Percentiles rank a stretch among this genome's conserved stretches.
Conservation (phyloP, 2,329 filamentous ascomycete genomes). For the Colletotrichum sidae region DNA sequence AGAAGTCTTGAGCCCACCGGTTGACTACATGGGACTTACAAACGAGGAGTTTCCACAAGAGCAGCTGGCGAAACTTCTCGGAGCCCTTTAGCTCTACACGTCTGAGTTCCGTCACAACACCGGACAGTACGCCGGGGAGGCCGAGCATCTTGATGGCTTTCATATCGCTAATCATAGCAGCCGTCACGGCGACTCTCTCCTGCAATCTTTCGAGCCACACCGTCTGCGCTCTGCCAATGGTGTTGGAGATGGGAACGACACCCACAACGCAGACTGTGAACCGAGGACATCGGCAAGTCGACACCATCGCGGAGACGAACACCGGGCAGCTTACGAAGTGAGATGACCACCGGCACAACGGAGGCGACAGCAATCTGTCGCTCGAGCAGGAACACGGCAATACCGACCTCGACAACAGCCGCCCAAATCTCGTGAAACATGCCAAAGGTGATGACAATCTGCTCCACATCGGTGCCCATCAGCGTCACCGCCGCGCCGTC, state of each 20-base stretch:
- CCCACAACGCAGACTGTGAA: constrained; percentile 46
- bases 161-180: constrained; percentile 59
- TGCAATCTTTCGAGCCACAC: constrained; percentile 62
- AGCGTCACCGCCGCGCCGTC: constrained; percentile 48
- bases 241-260: constrained; percentile 43
- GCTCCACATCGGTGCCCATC: constrained; percentile 52
- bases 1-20: constrained; percentile 17
- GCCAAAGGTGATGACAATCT: constrained; percentile 41
- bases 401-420: constrained; percentile 40
- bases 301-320: not conserved
- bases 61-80: constrained; percentile 39
- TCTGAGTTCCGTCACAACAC: constrained; percentile 37
- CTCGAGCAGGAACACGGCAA: constrained; percentile 43
- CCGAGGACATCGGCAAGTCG: constrained; percentile 36
- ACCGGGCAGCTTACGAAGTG: constrained; percentile 49
- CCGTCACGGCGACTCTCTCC: constrained; percentile 58
- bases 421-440: constrained; percentile 40
- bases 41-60: constrained; percentile 31
- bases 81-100: constrained; percentile 39
- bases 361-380: constrained; percentile 53
- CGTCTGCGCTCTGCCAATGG: constrained; percentile 47
- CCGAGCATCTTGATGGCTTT: constrained; percentile 64
- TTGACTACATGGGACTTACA: constrained; percentile 24
- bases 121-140: constrained; percentile 51
- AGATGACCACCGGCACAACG: constrained; percentile 56